Percentiles rank a stretch among this genome's conserved stretches.
Conservation (phyloP, 306 rosid species). For the Fagus sylvatica region DNA sequence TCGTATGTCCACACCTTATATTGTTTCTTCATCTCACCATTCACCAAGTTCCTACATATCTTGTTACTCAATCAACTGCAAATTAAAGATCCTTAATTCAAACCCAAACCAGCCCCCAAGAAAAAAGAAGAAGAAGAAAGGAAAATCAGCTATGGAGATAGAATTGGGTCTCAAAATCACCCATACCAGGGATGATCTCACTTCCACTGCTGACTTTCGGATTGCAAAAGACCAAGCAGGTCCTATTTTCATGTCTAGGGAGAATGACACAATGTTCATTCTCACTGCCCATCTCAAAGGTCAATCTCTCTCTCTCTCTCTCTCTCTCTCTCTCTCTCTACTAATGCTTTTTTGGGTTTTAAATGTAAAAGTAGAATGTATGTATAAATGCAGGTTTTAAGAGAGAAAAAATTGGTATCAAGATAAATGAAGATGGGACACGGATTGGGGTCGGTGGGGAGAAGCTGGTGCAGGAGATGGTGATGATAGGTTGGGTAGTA, state of each 20-base stretch:
- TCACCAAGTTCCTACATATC: background rate
- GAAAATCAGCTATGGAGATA: slow-evolving; percentile 51
- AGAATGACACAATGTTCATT: slow-evolving; percentile 56
- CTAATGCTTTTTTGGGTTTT: background rate
- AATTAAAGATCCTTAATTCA: background rate
- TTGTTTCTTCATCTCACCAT: background rate
- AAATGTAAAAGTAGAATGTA: background rate
- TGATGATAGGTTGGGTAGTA: slow-evolving; percentile 58
- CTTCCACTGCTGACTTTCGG: slow-evolving; percentile 43
- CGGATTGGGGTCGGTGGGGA: slow-evolving; percentile 51
- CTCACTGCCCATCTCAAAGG: slow-evolving; percentile 76
- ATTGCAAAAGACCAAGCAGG: slow-evolving; percentile 45
- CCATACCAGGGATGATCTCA: slow-evolving; percentile 40
- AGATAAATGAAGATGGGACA: slow-evolving; percentile 70
- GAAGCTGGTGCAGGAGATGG: slow-evolving; percentile 62
- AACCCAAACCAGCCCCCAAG: too few species aligned
- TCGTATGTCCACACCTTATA: slow-evolving; percentile 14
- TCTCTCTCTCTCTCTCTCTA: background rate
- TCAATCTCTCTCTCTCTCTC: slow-evolving; percentile 2
- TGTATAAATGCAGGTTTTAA: slow-evolving; percentile 59
- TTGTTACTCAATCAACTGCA: background rate
- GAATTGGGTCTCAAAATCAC: slow-evolving; percentile 74
- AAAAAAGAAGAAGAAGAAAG: background rate
- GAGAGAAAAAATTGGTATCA: slow-evolving; percentile 50
- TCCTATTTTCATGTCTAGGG: slow-evolving; percentile 51